Evolutionary conservation across 1,139 yeast genomes (phyloP), one percentile per base, ranked within the genome.

Genomic region (Diutina neorugosa): DNA sequence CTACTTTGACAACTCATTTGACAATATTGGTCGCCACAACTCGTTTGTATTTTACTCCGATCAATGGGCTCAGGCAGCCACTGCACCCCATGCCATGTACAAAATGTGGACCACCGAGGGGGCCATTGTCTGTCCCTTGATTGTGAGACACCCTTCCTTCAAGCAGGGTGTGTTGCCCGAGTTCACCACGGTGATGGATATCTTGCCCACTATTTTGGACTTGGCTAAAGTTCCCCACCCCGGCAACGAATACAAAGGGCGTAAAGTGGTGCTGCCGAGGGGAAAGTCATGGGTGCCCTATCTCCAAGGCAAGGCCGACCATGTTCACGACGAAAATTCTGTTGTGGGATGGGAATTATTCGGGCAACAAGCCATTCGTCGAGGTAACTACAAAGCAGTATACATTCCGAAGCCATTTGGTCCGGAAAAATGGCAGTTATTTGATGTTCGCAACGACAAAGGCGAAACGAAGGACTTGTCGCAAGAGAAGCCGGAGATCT

Each of bases 61-160:
- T 55, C 76, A 79, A 59, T 79, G 84, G 84, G 84, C 84, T 0
- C 83, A 79, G 57, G 84, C 83, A n/a, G 81, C 82, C 5, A 53
- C 55, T 2, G 55, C 55, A 4, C 55, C 55, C 1, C 43, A 49
- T 6, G 37, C 47, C 21, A 53, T 53, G 55, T 53, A 53, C 51
- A 53, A 53, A 19, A 53, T 53, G 55, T 53, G 55, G 55, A 51
- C 54, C 16, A 52, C 48, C 12, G 83, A 79, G 62, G 84, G 84
- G 43, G 84, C 82, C 9, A 78, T 79, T 43, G 69, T 78, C 40
- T 76, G 80, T 60, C 84, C 83, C 0, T 64, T 77, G 55, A 73
- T 79, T 51, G 59, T 77, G 2, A 71, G 68, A 54, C 68, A 69
- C 53, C 80, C 80, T 1, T 55, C 70, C 9, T 57, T 66, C 21